phyloP scores from a whole-genome alignment of 75 land plant species.

The Ceratopteris richardii region DNA sequence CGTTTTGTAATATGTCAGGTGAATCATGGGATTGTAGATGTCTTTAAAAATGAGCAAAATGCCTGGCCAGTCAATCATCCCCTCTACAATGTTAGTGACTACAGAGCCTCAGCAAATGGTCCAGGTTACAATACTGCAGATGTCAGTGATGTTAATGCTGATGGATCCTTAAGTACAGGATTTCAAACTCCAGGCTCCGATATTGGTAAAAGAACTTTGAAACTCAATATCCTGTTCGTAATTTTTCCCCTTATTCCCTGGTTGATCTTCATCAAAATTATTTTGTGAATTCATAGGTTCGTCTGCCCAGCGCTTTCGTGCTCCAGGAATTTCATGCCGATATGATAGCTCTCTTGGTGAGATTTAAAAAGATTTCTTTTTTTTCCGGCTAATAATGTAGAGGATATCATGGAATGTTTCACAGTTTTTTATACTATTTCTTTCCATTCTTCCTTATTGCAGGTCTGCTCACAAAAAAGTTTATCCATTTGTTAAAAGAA shows the following conservation, averaged over 20 bases:
- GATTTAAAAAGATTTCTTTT: neutral
- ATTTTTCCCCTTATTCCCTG: too few relatives aligned
- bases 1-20: too few relatives aligned
- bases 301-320: conserved; percentile 22
- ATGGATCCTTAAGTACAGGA: conserved; percentile 12
- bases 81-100: conserved; percentile 25
- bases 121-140: conserved; percentile 33
- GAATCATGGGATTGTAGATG: too few relatives aligned
- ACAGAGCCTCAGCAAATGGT: conserved; percentile 38
- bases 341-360: conserved; percentile 85
- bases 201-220: conserved; percentile 31
- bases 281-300: conserved; percentile 12
- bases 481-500: conserved; percentile 57
- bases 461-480: conserved; percentile 88
- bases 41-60: too few relatives aligned
- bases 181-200: conserved; percentile 25
- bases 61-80: conserved; percentile 38
- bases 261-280: conserved; percentile 1
- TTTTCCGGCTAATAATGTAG: too few relatives aligned
- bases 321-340: conserved; percentile 44
- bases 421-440: too few relatives aligned
- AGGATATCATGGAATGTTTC: too few relatives aligned
- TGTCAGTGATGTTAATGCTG: conserved; percentile 25
- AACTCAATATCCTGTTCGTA: too few relatives aligned
- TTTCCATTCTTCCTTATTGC: conserved; percentile 9